Evolutionary conservation across 768 basidiomycete genomes (phyloP), one percentile per base, ranked within the genome.

Genomic region (Gloeopeniophorella convolvens): DNA sequence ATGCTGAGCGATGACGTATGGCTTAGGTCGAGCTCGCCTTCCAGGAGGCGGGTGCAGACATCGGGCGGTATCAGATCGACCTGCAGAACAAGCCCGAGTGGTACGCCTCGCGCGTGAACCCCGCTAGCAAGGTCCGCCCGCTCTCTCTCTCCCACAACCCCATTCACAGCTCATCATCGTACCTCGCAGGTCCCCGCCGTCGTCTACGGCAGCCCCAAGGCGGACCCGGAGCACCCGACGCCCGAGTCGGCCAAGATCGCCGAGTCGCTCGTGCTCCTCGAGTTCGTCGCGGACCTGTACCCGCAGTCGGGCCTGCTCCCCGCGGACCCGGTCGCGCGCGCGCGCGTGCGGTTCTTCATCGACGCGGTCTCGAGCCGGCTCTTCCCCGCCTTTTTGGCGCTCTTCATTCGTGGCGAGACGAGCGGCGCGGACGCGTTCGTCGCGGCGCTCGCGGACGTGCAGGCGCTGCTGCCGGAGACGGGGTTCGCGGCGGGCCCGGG

Each of bases 41-140:
- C 28, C 66, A 70, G 24, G 83, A 83, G 54, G 70, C 73, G 4
- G 70, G 72, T 1, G 69, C 75, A 0, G 59, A 71, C 1, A 77
- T 69, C 57, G 73, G 69, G 28, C 64, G 70, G 18, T 80, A 69
- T 51, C 71, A 79, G 54, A 73, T 85, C 33, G 76, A 84, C 57
- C 63, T 85, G n/a, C 36, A 53, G 52, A 77, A 79, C 66, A 85
- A 84, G 65, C 83, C 83, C 0, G 76, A 72, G 42, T 83, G 82
- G 82, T 84, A 79, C 60, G 74, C 75, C 0, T 70, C 74, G 0
- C 70, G 76, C 45, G 73, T 85, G 33, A 83, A 84, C 62, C 76
- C 76, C 1, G 79, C 74, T 1, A 73, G 75, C 63, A 82, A 83
- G 71, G 82, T 79, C 58, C 37, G 4, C n/a, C 23, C 12, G 4